These are phyloP conservation scores for Phyllosticta ampelicida DNA, from an alignment of 2,329 filamentous ascomycete species.

Conservation along the genomic window DNA sequence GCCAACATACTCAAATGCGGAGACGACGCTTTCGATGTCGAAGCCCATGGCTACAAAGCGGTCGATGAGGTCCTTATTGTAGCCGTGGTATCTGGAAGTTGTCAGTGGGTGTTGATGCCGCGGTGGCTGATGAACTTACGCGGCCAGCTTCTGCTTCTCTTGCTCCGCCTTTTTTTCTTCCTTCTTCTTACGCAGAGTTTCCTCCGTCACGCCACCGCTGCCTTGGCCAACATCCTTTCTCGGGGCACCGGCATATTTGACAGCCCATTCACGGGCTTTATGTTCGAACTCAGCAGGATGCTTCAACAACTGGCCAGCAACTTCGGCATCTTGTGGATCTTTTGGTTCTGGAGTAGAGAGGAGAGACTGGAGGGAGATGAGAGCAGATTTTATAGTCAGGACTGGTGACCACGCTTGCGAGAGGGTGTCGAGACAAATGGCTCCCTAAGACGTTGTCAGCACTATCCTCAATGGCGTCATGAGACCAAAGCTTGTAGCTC, in stretches of 20 bases:
- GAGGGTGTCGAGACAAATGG: constrained; percentile 92
- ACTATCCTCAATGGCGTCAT: neutral
- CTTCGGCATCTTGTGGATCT: constrained; percentile 93
- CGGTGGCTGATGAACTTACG: constrained; percentile 30
- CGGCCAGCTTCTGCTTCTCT: constrained; percentile 44
- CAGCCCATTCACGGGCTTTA: constrained; percentile 83
- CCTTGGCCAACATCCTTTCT: constrained; percentile 43
- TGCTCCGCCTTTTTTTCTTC: constrained; percentile 49
- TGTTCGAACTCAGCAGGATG: constrained; percentile 68
- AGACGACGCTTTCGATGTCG: constrained; percentile 72
- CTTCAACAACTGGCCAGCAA: constrained; percentile 78
- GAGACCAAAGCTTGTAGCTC: neutral
- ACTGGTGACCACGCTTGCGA: constrained; percentile 89
- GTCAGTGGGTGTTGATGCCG: neutral
- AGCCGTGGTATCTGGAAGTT: constrained; percentile 65
- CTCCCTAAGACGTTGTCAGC: constrained; percentile 51
- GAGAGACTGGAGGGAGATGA: constrained; percentile 86
- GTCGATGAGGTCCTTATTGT: constrained; percentile 72
- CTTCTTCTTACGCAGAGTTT: constrained; percentile 45
- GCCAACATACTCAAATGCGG: constrained; percentile 69
- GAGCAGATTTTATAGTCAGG: constrained; percentile 87
- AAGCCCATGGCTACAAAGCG: constrained; percentile 89
- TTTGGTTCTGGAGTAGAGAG: constrained; percentile 90
- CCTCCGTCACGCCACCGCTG: constrained; percentile 41
- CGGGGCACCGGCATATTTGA: constrained; percentile 70